Percentiles rank a stretch among this genome's conserved stretches.
Conservation (phyloP, 352 stramenopile genomes). For the Pythium folliculosum region DNA sequence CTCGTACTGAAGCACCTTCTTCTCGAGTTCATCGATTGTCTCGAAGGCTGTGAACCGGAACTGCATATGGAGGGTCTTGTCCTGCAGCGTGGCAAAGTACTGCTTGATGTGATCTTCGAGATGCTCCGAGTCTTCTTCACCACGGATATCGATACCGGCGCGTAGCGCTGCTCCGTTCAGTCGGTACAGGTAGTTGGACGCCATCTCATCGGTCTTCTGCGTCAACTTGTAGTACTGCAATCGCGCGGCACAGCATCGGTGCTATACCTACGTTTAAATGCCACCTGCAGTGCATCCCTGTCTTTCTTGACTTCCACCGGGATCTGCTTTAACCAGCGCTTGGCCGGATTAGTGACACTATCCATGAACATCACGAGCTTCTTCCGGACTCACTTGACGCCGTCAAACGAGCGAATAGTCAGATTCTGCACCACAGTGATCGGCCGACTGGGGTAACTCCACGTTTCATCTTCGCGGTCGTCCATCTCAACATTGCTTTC, state of each 20-base stretch:
- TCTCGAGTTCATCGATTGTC: constrained; percentile 21
- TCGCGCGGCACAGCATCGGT: neutral
- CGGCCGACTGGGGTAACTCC: neutral
- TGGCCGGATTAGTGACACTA: constrained; percentile 3
- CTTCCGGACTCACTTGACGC: neutral
- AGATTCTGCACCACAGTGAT: neutral
- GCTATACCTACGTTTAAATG: constrained; percentile 8
- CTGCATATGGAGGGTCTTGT: constrained; percentile 22
- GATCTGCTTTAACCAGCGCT: constrained; percentile 20
- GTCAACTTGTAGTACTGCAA: constrained; percentile 23
- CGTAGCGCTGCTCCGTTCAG: constrained; percentile 14
- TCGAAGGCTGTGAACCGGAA: constrained; percentile 19
- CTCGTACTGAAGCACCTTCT: constrained; percentile 21
- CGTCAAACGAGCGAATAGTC: neutral
- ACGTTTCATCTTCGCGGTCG: neutral
- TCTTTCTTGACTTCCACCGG: neutral
- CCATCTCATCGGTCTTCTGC: constrained; percentile 22
- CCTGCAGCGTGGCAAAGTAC: constrained; percentile 26
- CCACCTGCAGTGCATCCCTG: constrained; percentile 5
- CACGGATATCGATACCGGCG: constrained; percentile 18
- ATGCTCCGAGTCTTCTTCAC: neutral
- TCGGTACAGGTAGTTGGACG: constrained; percentile 26
- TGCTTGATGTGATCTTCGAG: constrained; percentile 24
- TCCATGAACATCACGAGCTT: constrained; percentile 13
- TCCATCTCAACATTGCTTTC: neutral